Evolutionary conservation across 2,329 filamentous ascomycete species (phyloP).

Genomic region (Calonectria hongkongensis): DNA sequence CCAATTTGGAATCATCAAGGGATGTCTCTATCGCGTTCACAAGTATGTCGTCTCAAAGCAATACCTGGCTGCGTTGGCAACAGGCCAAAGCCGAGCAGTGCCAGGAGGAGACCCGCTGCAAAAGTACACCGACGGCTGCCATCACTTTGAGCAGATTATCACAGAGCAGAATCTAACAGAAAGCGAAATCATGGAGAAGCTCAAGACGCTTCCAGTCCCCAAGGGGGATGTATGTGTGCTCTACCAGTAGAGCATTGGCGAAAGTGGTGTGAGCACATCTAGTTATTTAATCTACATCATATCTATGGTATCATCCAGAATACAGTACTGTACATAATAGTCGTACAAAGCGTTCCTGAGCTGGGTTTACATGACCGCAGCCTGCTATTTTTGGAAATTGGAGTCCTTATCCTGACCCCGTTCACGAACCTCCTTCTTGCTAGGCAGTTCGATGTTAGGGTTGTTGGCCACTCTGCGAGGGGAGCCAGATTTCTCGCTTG

Average conservation of each 20-base stretch:
- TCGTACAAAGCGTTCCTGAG: conserved; percentile 46
- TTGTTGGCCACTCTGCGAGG: conserved; percentile 62
- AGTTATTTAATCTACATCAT: conserved; percentile 48
- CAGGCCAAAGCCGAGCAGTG: conserved; percentile 68
- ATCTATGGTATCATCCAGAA: conserved; percentile 56
- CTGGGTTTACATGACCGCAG: not conserved
- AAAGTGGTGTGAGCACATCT: conserved; percentile 30
- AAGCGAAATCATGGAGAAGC: conserved; percentile 79
- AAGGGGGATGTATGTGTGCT: conserved; percentile 73
- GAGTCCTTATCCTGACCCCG: conserved; percentile 43
- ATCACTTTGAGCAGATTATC: conserved; percentile 89
- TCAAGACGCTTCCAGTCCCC: conserved; percentile 75
- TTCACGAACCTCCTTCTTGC: conserved; percentile 58
- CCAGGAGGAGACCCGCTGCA: conserved; percentile 72
- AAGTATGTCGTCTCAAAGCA: conserved; percentile 87
- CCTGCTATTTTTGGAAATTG: conserved; percentile 35
- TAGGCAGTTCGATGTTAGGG: conserved; percentile 64
- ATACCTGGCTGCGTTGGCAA: conserved; percentile 74
- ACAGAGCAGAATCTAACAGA: conserved; percentile 84
- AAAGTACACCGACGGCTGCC: conserved; percentile 83
- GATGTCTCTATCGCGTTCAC: conserved; percentile 93
- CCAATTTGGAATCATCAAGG: conserved; percentile 97
- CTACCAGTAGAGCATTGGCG: conserved; percentile 64
- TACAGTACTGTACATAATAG: conserved; percentile 56
- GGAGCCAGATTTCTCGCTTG: conserved; percentile 45